A percentile compares a stretch with the other conserved stretches of the same genome.
These are phyloP conservation scores for Mycena maculata DNA, from an alignment of 768 basidiomycete genomes.

Conservation along the genomic window DNA sequence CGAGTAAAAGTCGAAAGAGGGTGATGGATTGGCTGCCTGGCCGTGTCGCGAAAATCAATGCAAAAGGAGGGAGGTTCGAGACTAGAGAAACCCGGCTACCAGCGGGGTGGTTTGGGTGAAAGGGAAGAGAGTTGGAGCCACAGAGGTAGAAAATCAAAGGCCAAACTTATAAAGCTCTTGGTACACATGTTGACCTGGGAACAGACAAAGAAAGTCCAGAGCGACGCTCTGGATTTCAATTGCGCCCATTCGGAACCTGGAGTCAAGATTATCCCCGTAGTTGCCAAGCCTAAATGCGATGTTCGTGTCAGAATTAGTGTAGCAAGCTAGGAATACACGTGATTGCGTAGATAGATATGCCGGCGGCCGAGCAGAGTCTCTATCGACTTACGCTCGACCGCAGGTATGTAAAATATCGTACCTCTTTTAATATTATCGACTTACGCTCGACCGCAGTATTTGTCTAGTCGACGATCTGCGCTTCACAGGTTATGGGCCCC, in stretches of 20 bases:
- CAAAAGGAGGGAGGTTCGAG: not conserved
- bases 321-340: not conserved
- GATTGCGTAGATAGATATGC: not conserved
- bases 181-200: conserved; percentile 9
- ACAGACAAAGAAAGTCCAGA: conserved; percentile 18
- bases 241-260: conserved; percentile 10
- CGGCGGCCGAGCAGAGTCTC: no score
- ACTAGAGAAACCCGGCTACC: conserved; percentile 23
- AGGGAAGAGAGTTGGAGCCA: conserved; percentile 8
- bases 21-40: conserved; percentile 27
- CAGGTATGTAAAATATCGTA: no score
- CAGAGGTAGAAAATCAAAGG: not conserved
- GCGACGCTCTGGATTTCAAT: conserved; percentile 14
- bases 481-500: no score
- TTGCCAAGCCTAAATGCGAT: not conserved
- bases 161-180: not conserved
- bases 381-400: no score
- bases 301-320: not conserved
- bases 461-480: no score
- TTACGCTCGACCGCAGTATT: no score
- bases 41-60: conserved; percentile 1
- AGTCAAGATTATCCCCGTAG: not conserved
- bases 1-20: conserved; percentile 6
- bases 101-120: conserved; percentile 17
- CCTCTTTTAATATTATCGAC: no score